phyloP scores from a whole-genome alignment of 352 stramenopile genomes.

The Phytophthora pseudosyringae region DNA sequence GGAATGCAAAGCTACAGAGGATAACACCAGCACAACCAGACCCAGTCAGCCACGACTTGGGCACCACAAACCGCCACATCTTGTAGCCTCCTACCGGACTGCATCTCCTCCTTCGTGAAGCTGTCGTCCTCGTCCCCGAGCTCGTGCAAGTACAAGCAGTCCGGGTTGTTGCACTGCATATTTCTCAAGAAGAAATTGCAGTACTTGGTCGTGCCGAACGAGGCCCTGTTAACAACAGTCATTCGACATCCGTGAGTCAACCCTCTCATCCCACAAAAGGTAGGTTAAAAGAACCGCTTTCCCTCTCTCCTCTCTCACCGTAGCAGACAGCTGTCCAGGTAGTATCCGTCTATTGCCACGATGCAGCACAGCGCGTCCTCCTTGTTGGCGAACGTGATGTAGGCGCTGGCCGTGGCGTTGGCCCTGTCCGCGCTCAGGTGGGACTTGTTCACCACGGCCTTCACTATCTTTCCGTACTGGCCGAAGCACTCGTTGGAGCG shows the following conservation, averaged over 20 bases:
- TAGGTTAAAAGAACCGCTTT: background rate
- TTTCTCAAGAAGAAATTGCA: conserved; percentile 95
- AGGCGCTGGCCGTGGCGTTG: conserved; percentile 88
- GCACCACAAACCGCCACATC: background rate
- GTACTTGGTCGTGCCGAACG: conserved; percentile 96
- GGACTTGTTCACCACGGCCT: conserved; percentile 93
- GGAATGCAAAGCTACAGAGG: conserved; percentile 61
- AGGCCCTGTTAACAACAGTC: conserved; percentile 63
- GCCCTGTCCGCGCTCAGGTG: conserved; percentile 72
- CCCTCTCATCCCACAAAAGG: background rate
- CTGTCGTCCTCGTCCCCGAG: conserved; percentile 92
- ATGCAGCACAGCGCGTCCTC: conserved; percentile 93
- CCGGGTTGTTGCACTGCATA: conserved; percentile 92
- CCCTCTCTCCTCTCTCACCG: conserved; percentile 39
- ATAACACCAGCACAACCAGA: conserved; percentile 6
- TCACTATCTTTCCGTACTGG: conserved; percentile 94
- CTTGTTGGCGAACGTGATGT: conserved; percentile 94
- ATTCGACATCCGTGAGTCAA: background rate
- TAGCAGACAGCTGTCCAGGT: conserved; percentile 80
- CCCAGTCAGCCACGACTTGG: background rate
- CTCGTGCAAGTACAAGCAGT: conserved; percentile 95
- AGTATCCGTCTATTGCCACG: conserved; percentile 91
- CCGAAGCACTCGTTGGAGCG: conserved; percentile 91
- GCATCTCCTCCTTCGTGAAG: conserved; percentile 96
- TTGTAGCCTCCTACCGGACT: conserved; percentile 54